Base-by-base conservation (phyloP, 495 filamentous ascomycete genomes). In the Penicillium turbatum region DNA sequence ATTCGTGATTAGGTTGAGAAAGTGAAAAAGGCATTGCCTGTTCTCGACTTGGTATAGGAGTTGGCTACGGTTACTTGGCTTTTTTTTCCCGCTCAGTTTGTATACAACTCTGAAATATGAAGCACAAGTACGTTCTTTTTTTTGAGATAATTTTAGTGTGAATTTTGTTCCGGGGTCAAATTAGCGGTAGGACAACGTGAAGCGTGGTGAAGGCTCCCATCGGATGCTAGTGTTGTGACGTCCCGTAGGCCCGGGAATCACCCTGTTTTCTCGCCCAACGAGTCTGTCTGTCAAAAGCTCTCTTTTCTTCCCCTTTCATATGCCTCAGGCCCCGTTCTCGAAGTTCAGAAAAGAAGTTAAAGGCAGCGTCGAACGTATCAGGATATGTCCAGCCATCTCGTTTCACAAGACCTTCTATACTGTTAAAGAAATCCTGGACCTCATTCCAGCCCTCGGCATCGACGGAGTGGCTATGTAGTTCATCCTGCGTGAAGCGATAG, bases 391-490 rank as follows among this genome's bases (percentile, higher is more conserved):
- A 76, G 3, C 69, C 70, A 41, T 76, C 70, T 42, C 66, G 56
- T 55, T 69, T 56, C 27, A 72, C 65, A 46, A 70, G 43, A 19
- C 51, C 46, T 48, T 66, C 59, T 40, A 70, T 54, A 37, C 54
- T 59, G 34, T 70, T 57, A 32, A 63, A 72, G 39, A 74, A 64
- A 16, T 71, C 65, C 44, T 70, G 66, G 12, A 66, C 60, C 43
- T 67, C 63, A 51, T 73, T 72, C 64, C 67, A 74, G 5, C 67
- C 64, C 16, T 72, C 57, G 19, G 63, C 65, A 45, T 73, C 66
- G 19, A 49, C 42, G 9, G 48, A 34, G 46, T 72, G 63, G 7
- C 49, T 61, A 31, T 48, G 44, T 24, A 70, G 36, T 30, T 73
- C 70, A 19, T 67, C 66, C 17, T 53, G 29, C 15, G 64, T 63